Evolutionary conservation across 179 eudicot species (phyloP).

Genomic region (Carnegiea gigantea): DNA sequence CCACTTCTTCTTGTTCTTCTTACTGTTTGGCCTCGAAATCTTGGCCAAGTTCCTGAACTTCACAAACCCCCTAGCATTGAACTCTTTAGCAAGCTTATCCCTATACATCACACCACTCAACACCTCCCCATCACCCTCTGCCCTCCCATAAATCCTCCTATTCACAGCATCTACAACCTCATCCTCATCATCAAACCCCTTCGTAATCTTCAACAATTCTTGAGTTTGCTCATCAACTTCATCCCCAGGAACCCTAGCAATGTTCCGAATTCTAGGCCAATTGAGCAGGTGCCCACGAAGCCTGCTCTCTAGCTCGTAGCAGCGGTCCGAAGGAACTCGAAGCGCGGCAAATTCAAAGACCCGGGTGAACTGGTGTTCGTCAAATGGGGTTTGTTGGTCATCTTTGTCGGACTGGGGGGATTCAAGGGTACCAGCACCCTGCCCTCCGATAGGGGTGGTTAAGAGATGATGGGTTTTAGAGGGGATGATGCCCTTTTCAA

Average conservation of each 20-base stretch:
- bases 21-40: constrained; percentile 72
- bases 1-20: constrained; percentile 34
- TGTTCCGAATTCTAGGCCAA: constrained; percentile 86
- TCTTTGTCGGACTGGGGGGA: constrained; percentile 13
- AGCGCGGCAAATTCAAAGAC: constrained; percentile 64
- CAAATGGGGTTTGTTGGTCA: constrained; percentile 27
- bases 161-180: constrained; percentile 39
- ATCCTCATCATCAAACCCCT: constrained; percentile 16
- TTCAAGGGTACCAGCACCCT: not conserved
- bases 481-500: constrained; percentile 56
- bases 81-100: constrained; percentile 67
- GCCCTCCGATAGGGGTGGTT: not conserved
- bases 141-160: constrained; percentile 62
- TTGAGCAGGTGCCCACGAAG: constrained; percentile 87
- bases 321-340: constrained; percentile 63
- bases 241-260: constrained; percentile 84
- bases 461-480: constrained; percentile 18
- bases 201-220: constrained; percentile 10
- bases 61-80: constrained; percentile 65
- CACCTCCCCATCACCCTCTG: constrained; percentile 70
- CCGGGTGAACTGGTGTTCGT: constrained; percentile 59
- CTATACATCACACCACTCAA: constrained; percentile 70
- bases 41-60: constrained; percentile 81
- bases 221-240: constrained; percentile 52
- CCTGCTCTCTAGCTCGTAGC: constrained; percentile 66